These are phyloP conservation scores for Fusarium goolgardi DNA, from an alignment of 2,329 filamentous ascomycete genomes.

Conservation along the genomic window DNA sequence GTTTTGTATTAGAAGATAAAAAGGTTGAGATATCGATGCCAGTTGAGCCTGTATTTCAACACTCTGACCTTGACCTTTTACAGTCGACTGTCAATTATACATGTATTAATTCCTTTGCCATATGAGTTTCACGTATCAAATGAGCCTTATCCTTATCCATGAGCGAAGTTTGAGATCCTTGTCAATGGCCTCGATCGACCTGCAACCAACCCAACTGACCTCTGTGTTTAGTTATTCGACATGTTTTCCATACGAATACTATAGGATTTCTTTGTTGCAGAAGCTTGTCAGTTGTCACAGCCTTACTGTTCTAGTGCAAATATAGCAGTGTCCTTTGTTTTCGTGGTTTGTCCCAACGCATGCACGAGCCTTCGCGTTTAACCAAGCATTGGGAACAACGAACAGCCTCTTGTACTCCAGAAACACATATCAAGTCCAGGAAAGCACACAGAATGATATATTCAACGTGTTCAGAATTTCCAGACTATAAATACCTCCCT, in stretches of 20 bases:
- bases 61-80: neutral
- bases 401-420: neutral
- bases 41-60: neutral
- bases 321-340: neutral
- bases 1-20: neutral
- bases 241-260: neutral
- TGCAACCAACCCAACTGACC: fast-evolving
- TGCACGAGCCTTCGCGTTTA: neutral
- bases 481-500: neutral
- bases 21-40: neutral
- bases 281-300: too few relatives aligned
- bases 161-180: neutral
- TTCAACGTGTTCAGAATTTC: neutral
- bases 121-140: fast-evolving
- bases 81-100: neutral
- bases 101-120: fast-evolving
- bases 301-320: neutral
- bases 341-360: neutral
- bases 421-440: neutral
- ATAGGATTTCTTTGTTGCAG: neutral
- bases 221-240: too few relatives aligned
- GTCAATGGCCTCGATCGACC: neutral
- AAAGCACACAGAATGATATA: neutral
- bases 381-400: neutral
- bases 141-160: fast-evolving